phyloP scores from a whole-genome alignment of 2,329 filamentous ascomycete genomes.

The Colletotrichum ledebouriae region DNA sequence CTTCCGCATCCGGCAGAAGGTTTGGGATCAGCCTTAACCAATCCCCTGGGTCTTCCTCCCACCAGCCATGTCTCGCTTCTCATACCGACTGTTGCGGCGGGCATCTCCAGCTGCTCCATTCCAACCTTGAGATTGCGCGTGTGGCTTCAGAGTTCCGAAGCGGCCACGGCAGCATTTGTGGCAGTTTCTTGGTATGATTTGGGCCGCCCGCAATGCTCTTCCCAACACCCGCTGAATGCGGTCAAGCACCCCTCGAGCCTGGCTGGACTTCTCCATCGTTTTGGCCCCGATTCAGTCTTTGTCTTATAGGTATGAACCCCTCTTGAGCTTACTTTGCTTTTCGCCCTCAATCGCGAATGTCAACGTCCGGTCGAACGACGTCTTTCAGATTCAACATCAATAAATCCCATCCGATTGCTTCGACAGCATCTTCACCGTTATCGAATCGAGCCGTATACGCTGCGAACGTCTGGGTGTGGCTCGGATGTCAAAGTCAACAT shows the following conservation, averaged over 20 bases:
- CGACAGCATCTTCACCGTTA: neutral
- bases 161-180: conserved; percentile 7
- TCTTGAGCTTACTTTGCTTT: neutral
- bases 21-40: conserved; percentile 17
- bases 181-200: conserved; percentile 2
- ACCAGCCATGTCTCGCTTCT: neutral
- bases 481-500: conserved; percentile 1
- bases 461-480: neutral
- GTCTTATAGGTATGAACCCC: conserved; percentile 6
- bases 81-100: neutral
- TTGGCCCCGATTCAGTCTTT: neutral
- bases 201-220: neutral
- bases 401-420: neutral
- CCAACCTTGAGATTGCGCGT: neutral
- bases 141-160: conserved; percentile 22
- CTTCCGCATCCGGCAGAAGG: conserved; percentile 17
- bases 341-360: no score
- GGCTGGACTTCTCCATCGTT: conserved; percentile 10
- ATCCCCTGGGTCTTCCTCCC: conserved; percentile 1
- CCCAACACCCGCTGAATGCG: conserved; percentile 21
- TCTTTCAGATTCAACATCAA: no score
- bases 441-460: neutral
- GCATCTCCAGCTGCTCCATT: neutral
- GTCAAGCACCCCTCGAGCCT: conserved; percentile 5
- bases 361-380: no score